These are phyloP conservation scores for Drechslera avenae DNA, from an alignment of 2,329 filamentous ascomycete species.

Conservation along the genomic window DNA sequence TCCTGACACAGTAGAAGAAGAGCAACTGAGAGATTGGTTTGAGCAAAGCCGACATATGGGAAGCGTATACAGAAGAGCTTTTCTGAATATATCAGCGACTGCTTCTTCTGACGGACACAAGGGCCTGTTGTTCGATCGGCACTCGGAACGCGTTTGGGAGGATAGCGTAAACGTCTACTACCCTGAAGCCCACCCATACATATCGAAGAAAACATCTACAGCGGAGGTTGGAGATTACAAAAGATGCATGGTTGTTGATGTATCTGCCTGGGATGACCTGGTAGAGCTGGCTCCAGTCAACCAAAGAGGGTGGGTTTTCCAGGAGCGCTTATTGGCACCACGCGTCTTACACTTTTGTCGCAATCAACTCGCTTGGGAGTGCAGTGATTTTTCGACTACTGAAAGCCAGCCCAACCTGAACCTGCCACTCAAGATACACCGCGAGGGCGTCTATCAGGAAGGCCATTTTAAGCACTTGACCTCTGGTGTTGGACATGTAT, in stretches of 20 bases:
- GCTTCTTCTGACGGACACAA: constrained; percentile 15
- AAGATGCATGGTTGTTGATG: constrained; percentile 15
- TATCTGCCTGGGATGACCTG: constrained; percentile 16
- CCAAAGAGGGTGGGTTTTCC: constrained; percentile 29
- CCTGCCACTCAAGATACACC: neutral
- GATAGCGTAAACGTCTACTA: constrained; percentile 18
- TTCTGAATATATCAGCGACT: constrained; percentile 33
- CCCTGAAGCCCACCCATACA: neutral
- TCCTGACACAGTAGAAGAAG: neutral
- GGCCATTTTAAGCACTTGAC: constrained; percentile 12
- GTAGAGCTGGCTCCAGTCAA: constrained; percentile 25
- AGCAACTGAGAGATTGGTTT: constrained; percentile 21
- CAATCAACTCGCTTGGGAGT: constrained; percentile 31
- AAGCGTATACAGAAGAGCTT: constrained; percentile 21
- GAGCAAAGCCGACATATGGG: constrained; percentile 22
- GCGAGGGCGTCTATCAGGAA: neutral
- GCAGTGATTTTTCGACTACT: constrained; percentile 9
- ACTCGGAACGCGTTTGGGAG: constrained; percentile 12
- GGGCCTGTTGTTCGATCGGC: constrained; percentile 19
- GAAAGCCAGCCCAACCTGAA: constrained; percentile 10
- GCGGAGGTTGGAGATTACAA: neutral
- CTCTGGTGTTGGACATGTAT: neutral
- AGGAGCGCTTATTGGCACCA: constrained; percentile 29
- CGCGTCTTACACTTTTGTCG: constrained; percentile 29
- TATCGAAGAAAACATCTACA: neutral